Evolutionary conservation across 2,329 filamentous ascomycete species (phyloP).

Genomic region (Tolypocladium album): DNA sequence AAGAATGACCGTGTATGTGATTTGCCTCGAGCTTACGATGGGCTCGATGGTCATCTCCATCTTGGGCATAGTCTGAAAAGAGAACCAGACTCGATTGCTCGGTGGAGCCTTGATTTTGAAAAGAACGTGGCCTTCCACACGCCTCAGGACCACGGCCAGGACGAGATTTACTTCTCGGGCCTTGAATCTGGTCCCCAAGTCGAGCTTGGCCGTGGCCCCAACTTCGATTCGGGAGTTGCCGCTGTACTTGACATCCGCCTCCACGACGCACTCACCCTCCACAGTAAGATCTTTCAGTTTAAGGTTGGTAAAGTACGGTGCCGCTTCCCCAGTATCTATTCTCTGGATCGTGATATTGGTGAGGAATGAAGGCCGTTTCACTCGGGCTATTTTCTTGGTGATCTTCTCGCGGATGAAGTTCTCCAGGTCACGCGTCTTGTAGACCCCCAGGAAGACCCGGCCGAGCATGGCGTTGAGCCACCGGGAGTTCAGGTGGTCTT

Average conservation of each 20-base stretch:
- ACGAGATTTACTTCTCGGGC: conserved; percentile 81
- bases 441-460: conserved; percentile 75
- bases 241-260: conserved; percentile 79
- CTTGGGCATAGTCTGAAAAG: conserved; percentile 87
- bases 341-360: conserved; percentile 72
- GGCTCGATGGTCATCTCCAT: conserved; percentile 93
- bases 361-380: conserved; percentile 85
- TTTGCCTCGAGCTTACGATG: conserved; percentile 88
- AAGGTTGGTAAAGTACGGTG: conserved; percentile 82
- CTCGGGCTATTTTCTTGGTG: conserved; percentile 89
- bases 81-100: conserved; percentile 92
- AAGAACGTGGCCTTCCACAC: conserved; percentile 73
- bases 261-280: conserved; percentile 79
- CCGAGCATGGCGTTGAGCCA: conserved; percentile 93
- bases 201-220: conserved; percentile 84
- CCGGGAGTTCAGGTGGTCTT: conserved; percentile 80
- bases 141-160: conserved; percentile 74
- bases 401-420: conserved; percentile 74
- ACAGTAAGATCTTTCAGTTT: conserved; percentile 81
- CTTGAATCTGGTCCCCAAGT: conserved; percentile 81
- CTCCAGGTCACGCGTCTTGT: conserved; percentile 75
- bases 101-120: conserved; percentile 89
- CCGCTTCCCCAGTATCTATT: conserved; percentile 77
- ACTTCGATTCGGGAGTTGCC: conserved; percentile 87
- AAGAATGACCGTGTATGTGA: conserved; percentile 86